Evolutionary conservation across 331 rosid species (phyloP), one percentile per base, ranked within the genome.

Genomic region (Prunus yedoensis): DNA sequence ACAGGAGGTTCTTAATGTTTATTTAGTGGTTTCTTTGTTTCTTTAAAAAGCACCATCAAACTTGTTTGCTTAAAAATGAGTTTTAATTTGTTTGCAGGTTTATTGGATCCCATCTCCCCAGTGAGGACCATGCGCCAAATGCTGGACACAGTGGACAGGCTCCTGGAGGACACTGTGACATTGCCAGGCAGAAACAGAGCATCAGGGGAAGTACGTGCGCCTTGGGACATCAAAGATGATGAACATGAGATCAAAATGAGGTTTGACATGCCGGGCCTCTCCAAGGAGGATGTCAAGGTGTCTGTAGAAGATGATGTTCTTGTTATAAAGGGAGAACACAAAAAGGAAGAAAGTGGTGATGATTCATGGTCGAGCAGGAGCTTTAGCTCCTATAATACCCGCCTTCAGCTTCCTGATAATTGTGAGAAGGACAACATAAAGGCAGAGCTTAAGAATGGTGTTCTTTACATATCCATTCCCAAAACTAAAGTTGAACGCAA

Each of bases 261-360:
- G 66, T 87, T 89, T 30, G 97, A 93, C 89, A 88, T 93, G 94
- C 98, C 97, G 0, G 98, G 98, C 35, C 87, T 93, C 0, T 84
- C 91, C 10, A 93, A 89, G 73, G 93, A 89, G 35, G 88, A 91
- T 66, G 93, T 89, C 23, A 91, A 88, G 69, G 91, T 93, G 4
- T 84, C 87, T 1, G 75, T 93, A 8, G 97, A 89, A 59, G 93
- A 88, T 32, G 82, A 88, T 50, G 80, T 89, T 20, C 91, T 93
- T 64, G 87, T 87, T 12, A 83, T 91, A 18, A 86, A 71, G 79
- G 96, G 90, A 53, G 85, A 71, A 14, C 83, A 74, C 2, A 84
- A 82, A 75, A 70, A 21, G 16, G 87, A 87, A 67, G 90, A 87
- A 75, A 58, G 81, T 62, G 74, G 75, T 1, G 79, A 53, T 1